Evolutionary conservation across 352 stramenopile species (phyloP), one percentile per base, ranked within the genome.

Genomic region (Thraustotheca clavata): DNA sequence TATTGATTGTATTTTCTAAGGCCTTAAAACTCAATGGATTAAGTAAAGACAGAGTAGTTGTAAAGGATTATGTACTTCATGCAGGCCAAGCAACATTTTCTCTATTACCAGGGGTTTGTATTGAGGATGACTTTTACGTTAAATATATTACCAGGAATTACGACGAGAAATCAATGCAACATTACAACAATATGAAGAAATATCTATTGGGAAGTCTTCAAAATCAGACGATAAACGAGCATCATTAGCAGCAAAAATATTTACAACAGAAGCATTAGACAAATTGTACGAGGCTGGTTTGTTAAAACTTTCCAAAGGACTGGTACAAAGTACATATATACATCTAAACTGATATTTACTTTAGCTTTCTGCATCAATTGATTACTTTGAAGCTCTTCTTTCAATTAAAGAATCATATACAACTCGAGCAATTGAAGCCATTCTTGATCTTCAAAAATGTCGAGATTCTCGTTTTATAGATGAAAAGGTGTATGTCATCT

Each of bases 211-310:
- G 39, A 47, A n/a, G 4, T 24, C 39, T 27, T 47, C 39, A 24
- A 4, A n/a, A 4, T 27, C 39, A 4, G n/a, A 47, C 4, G 39
- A 24, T 2, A n/a, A 4, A 2, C 4, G 2, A n/a, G 2, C 39
- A 24, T 27, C 39, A 2, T 24, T 47, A 27, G 39, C 39, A 2
- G 27, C 39, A n/a, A 47, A 47, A 24, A 47, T 47, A 27, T 24
- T 47, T 4, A 47, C 39, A 2, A 47, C 4, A 4, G 39, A 62
- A 39, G 75, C 73, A 34, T 57, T 84, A 5, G 75, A 86, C 70
- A 83, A 80, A 40, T 76, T 84, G n/a, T 84, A 78, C 27, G 76
- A 84, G 34, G 70, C 74, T 0, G 77, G 74, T 1, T 39, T 84
- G 1, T 41, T 83, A 11, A 82, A 83, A 38, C 60, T 86, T 1